Base-by-base conservation (phyloP, 2,329 filamentous ascomycete species). In the Pseudocercospora pini-densiflorae region DNA sequence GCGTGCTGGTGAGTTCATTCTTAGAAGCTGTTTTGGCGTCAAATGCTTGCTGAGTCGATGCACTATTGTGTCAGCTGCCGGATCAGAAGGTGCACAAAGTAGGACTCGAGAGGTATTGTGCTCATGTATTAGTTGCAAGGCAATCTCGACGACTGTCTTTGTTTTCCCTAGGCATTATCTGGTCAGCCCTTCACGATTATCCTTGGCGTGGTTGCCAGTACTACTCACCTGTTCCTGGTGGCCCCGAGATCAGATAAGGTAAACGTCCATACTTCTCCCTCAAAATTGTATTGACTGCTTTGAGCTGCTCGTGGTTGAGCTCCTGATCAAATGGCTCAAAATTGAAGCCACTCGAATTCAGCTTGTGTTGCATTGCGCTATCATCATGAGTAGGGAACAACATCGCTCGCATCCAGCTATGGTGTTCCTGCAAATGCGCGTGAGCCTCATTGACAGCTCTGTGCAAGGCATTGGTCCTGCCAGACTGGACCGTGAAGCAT, bases 261-360 rank as follows among this genome's bases (percentile, higher is more conserved):
- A 84, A 68, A 14, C 70, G 74, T 5, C 83, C 83, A 72, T 82
- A 85, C 14, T 80, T 74, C 43, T 77, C 72, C 12, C 71, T 71
- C 29, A 80, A 74, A 2, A 84, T 73, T 8, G 80, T 78, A 36
- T 82, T 77, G 6, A 84, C 79, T 0, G 81, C 81, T 70, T 80
- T 80, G 62, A 79, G 70, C 71, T 85, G 83, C 70, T 85, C 83
- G 69, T 80, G 83, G 65, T 85, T 85, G 14, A 85, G 72, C 36
- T 75, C 69, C 6, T 65, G 36, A 68, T 85, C 83, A 54, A 79
- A 78, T 59, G 80, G 76, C 1, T 73, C 68, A 21, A 79, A 75
- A 47, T 75, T 73, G 62, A 77, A 77, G 4, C 72, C 68, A 5
- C 77, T 72, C 12, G 69, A 76, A 43, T 81, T 78, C 31, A 85